phyloP scores from a whole-genome alignment of 2,329 filamentous ascomycete species.

The Colletotrichum incanum region DNA sequence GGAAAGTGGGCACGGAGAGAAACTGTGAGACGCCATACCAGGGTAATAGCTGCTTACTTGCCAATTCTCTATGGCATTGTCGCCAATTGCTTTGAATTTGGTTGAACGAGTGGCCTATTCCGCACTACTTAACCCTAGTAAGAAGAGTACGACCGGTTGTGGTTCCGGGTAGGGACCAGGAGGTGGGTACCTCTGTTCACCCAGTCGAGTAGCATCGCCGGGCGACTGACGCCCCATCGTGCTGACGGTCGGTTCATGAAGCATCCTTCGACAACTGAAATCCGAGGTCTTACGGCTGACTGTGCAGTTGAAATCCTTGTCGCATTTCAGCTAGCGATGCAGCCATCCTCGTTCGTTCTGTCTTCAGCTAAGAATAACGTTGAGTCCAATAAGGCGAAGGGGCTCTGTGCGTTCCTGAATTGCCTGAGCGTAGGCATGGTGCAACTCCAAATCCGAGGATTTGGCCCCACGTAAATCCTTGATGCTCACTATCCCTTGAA shows the following conservation, averaged over 20 bases:
- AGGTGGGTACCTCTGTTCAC: slow-evolving; percentile 13
- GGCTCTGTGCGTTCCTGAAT: neutral
- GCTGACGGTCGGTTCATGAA: neutral
- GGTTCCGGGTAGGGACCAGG: slow-evolving; percentile 18
- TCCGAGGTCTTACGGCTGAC: neutral
- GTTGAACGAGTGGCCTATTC: slow-evolving; percentile 3
- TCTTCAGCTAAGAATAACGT: neutral
- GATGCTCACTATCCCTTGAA: neutral
- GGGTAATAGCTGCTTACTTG: neutral
- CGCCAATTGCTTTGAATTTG: slow-evolving; percentile 26
- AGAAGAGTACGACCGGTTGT: neutral
- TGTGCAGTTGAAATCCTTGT: neutral
- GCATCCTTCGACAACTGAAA: neutral
- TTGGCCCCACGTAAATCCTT: neutral
- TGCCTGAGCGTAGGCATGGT: neutral
- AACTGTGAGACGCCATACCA: slow-evolving; percentile 22
- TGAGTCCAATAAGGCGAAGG: neutral
- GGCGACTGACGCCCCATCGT: slow-evolving; percentile 5
- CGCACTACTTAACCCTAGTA: slow-evolving; percentile 4
- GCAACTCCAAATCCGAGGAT: neutral
- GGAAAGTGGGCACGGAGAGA: slow-evolving; percentile 34
- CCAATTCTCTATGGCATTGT: slow-evolving; percentile 12
- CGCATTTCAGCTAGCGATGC: neutral
- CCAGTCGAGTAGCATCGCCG: slow-evolving; percentile 14
- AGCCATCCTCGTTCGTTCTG: neutral